Evolutionary conservation across 2,329 filamentous ascomycete species (phyloP).

Genomic region (Dactylellina parvicollis): DNA sequence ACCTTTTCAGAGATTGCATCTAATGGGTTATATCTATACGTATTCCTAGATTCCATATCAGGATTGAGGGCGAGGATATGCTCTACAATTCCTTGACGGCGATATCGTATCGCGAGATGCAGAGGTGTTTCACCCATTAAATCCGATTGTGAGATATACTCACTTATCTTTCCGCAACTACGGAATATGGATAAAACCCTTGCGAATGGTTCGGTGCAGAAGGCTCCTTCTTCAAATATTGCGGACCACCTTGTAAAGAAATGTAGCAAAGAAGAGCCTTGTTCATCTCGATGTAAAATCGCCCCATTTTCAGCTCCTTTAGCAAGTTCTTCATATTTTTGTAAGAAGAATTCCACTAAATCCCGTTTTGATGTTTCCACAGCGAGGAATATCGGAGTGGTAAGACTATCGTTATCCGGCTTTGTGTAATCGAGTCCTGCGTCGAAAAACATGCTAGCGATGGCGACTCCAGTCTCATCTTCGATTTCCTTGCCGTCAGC

Average conservation of each 20-base stretch:
- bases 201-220: not conserved
- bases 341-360: slow-evolving; percentile 1
- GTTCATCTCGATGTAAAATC: not conserved
- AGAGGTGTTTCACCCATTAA: slow-evolving; percentile 9
- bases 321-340: not conserved
- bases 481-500: not conserved
- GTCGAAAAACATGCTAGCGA: slow-evolving; percentile 14
- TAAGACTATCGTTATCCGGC: too few relatives aligned
- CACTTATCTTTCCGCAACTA: not conserved
- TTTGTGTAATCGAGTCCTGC: slow-evolving; percentile 16
- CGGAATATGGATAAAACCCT: not conserved
- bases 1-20: slow-evolving; percentile 4
- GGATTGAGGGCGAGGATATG: slow-evolving; percentile 1
- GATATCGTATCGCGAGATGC: slow-evolving; percentile 14
- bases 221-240: not conserved
- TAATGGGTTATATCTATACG: slow-evolving; percentile 11
- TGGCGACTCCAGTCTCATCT: not conserved
- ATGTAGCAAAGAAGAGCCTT: slow-evolving; percentile 7
- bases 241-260: not conserved
- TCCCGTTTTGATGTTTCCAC: not conserved
- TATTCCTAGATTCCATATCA: too few relatives aligned
- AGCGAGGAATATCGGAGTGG: slow-evolving; percentile 1
- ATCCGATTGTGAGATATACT: not conserved
- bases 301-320: not conserved
- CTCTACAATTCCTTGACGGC: not conserved